Evolutionary conservation across 2,329 filamentous ascomycete species (phyloP).

Genomic region (Ophiostoma sp.): DNA sequence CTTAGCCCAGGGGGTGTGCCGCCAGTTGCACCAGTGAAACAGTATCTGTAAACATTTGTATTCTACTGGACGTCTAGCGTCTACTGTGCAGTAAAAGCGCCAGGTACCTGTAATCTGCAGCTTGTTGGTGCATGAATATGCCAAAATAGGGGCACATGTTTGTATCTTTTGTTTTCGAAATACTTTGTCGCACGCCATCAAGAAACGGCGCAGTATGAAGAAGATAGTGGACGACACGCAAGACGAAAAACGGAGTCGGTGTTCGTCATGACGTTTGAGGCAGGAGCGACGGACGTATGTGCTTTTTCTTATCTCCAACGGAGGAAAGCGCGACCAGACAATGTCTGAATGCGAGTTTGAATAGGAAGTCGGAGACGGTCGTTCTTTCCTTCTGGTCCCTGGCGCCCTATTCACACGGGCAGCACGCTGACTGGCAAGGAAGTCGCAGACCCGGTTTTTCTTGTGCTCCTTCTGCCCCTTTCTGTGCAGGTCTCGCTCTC

Average conservation of each 20-base stretch:
- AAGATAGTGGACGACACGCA: neutral
- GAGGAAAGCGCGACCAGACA: neutral
- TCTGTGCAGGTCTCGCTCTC: neutral
- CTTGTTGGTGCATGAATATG: neutral
- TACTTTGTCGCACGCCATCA: neutral
- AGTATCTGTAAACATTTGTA: neutral
- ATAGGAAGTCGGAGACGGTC: neutral
- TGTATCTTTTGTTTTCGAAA: neutral
- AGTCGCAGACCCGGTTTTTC: neutral
- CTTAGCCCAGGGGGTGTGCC: constrained; percentile 7
- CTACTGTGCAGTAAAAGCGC: too few species aligned
- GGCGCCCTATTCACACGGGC: neutral
- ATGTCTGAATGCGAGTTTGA: neutral
- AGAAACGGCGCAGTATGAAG: neutral
- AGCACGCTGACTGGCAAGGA: neutral
- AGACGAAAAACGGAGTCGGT: constrained; percentile 3
- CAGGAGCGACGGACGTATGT: neutral
- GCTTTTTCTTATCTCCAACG: neutral
- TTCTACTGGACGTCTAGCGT: constrained; percentile 1
- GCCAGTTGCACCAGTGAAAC: constrained; percentile 6
- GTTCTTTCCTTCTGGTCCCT: neutral
- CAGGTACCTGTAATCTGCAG: neutral
- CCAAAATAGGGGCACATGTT: neutral
- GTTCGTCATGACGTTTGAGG: neutral
- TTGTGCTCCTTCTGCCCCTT: constrained; percentile 8